These are phyloP conservation scores for Pseudocercospora musae DNA, from an alignment of 2,329 filamentous ascomycete genomes.

Conservation along the genomic window DNA sequence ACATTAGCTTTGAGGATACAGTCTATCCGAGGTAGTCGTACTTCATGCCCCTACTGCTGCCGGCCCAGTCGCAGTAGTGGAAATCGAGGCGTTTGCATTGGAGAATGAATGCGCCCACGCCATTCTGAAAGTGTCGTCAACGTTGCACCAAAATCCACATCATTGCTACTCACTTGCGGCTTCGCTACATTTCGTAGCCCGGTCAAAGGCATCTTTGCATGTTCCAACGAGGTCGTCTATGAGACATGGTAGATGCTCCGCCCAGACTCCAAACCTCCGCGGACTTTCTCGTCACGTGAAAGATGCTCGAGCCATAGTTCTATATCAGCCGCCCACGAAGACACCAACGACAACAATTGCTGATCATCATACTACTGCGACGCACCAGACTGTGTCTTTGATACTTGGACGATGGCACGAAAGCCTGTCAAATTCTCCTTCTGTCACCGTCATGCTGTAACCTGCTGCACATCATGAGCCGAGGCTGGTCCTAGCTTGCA, in stretches of 20 bases:
- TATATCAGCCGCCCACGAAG: no score
- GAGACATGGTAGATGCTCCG: neutral
- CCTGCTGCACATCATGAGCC: no score
- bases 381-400: no score
- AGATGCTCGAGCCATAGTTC: neutral
- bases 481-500: no score
- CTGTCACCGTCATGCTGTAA: no score
- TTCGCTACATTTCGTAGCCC: slow-evolving; percentile 54
- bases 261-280: neutral
- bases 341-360: no score
- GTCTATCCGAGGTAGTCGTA: slow-evolving; percentile 36
- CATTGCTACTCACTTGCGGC: slow-evolving; percentile 52
- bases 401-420: no score
- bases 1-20: neutral
- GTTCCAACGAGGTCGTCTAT: neutral
- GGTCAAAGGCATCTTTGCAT: slow-evolving; percentile 45
- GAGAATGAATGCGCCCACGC: slow-evolving; percentile 92
- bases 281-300: neutral
- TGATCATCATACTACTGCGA: no score
- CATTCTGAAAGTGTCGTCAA: slow-evolving; percentile 62
- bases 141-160: no score
- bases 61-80: slow-evolving; percentile 95
- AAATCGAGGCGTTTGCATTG: slow-evolving; percentile 96
- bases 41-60: slow-evolving; percentile 94
- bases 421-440: no score